Conservation (phyloP, 495 filamentous ascomycete genomes). For the Lentithecium fluviatile region DNA sequence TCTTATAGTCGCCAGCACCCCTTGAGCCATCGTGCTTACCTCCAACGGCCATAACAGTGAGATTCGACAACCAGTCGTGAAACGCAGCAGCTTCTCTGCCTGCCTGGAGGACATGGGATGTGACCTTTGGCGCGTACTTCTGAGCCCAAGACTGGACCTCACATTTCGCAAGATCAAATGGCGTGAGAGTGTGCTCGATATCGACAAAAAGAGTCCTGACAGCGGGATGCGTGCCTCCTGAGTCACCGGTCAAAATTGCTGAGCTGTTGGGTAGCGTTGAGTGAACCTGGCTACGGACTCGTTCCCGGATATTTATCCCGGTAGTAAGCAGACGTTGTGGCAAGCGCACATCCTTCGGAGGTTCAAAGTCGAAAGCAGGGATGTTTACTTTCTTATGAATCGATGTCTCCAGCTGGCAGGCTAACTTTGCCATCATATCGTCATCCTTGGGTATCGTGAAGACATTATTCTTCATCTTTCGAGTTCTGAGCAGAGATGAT, state of each 20-base stretch:
- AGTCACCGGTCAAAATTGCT: slow-evolving; percentile 8
- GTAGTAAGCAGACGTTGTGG: slow-evolving; percentile 39
- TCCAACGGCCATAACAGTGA: slow-evolving; percentile 73
- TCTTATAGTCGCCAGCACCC: slow-evolving; percentile 21
- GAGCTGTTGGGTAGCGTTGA: slow-evolving; percentile 10
- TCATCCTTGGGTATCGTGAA: slow-evolving; percentile 23
- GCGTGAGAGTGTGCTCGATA: slow-evolving; percentile 61
- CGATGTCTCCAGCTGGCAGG: slow-evolving; percentile 9
- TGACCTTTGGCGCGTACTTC: slow-evolving; percentile 77
- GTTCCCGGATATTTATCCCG: slow-evolving; percentile 35
- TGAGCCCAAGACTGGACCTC: slow-evolving; percentile 74
- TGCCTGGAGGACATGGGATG: slow-evolving; percentile 72
- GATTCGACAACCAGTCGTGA: slow-evolving; percentile 76
- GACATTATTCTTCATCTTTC: slow-evolving; percentile 34
- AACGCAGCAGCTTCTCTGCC: slow-evolving; percentile 70
- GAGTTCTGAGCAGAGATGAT: neutral
- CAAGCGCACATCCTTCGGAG: slow-evolving; percentile 18
- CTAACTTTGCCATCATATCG: slow-evolving; percentile 20
- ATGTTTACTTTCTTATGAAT: neutral
- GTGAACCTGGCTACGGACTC: slow-evolving; percentile 14
- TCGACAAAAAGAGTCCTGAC: slow-evolving; percentile 60
- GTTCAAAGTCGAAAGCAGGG: neutral
- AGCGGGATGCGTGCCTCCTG: slow-evolving; percentile 50
- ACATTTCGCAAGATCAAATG: slow-evolving; percentile 77
- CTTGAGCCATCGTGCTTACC: slow-evolving; percentile 49